These are phyloP conservation scores for Aspergillus chevalieri DNA, from an alignment of 2,329 filamentous ascomycete species.

Conservation along the genomic window DNA sequence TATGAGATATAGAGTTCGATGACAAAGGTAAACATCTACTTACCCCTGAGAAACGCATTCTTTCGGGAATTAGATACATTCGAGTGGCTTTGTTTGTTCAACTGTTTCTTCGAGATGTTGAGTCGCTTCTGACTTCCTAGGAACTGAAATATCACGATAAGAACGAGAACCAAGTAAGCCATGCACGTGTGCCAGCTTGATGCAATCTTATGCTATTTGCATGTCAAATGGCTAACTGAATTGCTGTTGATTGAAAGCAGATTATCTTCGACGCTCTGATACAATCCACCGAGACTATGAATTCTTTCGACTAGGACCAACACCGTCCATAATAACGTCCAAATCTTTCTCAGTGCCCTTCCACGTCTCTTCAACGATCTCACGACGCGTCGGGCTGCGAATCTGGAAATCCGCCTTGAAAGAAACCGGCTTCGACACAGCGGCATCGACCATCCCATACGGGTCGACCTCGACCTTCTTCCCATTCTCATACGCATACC, in stretches of 20 bases:
- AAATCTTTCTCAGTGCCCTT: conserved; percentile 13
- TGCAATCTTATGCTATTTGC: neutral
- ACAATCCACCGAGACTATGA: neutral
- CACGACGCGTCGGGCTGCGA: conserved; percentile 13
- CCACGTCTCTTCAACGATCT: conserved; percentile 17
- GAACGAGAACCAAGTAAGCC: no score
- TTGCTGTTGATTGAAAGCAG: no score
- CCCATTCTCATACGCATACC: conserved; percentile 5
- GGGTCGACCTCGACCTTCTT: conserved; percentile 21
- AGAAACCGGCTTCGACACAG: conserved; percentile 17
- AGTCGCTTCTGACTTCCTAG: no score
- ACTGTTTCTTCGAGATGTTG: no score
- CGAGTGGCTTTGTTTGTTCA: no score
- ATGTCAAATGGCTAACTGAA: neutral
- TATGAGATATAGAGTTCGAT: no score
- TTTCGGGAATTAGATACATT: no score
- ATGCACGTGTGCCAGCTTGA: no score
- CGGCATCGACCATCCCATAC: conserved; percentile 14
- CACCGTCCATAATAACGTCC: conserved; percentile 7
- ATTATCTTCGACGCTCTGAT: no score
- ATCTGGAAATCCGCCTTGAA: conserved; percentile 23
- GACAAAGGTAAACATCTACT: no score
- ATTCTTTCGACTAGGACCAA: neutral
- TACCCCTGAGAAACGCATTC: no score
- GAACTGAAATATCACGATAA: no score